Percentiles rank a stretch among this genome's conserved stretches.
These are phyloP conservation scores for Fusarium luffae DNA, from an alignment of 2,329 filamentous ascomycete species.

Conservation along the genomic window DNA sequence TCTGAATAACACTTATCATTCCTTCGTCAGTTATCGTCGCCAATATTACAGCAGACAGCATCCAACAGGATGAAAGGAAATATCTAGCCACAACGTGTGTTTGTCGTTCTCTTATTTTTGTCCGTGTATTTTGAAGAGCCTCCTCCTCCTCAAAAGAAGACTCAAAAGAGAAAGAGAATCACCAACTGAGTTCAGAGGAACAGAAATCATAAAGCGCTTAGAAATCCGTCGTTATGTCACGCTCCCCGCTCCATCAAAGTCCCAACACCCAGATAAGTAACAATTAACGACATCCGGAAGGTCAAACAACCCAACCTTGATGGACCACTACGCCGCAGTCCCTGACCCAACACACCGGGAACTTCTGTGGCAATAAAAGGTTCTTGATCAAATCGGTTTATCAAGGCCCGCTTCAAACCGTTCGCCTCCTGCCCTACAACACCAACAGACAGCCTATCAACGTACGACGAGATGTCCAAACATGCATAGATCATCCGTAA, in stretches of 20 bases:
- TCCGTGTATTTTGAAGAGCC: too few relatives aligned
- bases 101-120: too few relatives aligned
- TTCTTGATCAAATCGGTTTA: constrained; percentile 15
- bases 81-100: too few relatives aligned
- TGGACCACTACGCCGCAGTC: constrained; percentile 3
- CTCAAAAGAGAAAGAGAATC: not conserved
- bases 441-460: not conserved
- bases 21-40: not conserved
- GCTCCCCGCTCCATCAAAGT: not conserved
- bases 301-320: not conserved
- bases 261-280: not conserved
- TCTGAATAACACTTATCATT: not conserved
- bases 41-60: not conserved
- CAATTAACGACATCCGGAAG: not conserved
- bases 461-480: not conserved
- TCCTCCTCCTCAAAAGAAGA: too few relatives aligned
- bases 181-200: not conserved
- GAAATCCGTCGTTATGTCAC: not conserved
- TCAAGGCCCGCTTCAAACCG: not conserved
- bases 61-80: not conserved
- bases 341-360: not conserved
- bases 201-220: not conserved
- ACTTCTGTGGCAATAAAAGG: constrained; percentile 11
- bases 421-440: not conserved
- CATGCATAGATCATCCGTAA: not conserved